These are phyloP conservation scores for Byssoonygena ceratinophila DNA, from an alignment of 2,329 filamentous ascomycete species.

Conservation along the genomic window DNA sequence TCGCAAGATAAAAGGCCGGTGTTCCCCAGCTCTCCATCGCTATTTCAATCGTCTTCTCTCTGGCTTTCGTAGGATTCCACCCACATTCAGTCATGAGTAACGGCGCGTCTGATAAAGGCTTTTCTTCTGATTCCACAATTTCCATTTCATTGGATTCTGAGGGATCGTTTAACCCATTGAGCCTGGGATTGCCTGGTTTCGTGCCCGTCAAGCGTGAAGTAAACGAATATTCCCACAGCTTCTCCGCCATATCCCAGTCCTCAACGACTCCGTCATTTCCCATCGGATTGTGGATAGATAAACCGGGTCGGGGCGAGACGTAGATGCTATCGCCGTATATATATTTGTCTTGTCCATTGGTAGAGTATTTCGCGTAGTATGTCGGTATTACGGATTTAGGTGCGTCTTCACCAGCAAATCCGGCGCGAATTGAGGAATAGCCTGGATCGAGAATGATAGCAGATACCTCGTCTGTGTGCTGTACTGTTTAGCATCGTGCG, in stretches of 20 bases:
- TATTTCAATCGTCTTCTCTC: constrained; percentile 91
- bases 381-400: constrained; percentile 89
- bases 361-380: constrained; percentile 61
- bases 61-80: constrained; percentile 77
- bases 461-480: constrained; percentile 76
- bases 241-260: constrained; percentile 86
- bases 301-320: constrained; percentile 59
- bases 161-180: constrained; percentile 68
- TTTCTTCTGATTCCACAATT: constrained; percentile 53
- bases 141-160: constrained; percentile 52
- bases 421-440: constrained; percentile 80
- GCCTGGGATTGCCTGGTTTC: constrained; percentile 56
- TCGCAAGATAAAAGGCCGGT: constrained; percentile 86
- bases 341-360: constrained; percentile 44
- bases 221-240: constrained; percentile 87
- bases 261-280: constrained; percentile 79
- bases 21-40: constrained; percentile 96
- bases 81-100: constrained; percentile 87
- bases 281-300: constrained; percentile 90
- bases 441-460: constrained; percentile 94
- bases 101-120: constrained; percentile 77
- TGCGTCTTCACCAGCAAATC: constrained; percentile 94
- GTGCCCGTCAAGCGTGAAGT: constrained; percentile 76
- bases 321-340: constrained; percentile 88
- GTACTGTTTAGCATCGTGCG: not conserved